A percentile compares a stretch with the other conserved stretches of the same genome.
These are phyloP conservation scores for Henningerozyma blattae DNA, from an alignment of 805 yeast genomes.

Conservation along the genomic window DNA sequence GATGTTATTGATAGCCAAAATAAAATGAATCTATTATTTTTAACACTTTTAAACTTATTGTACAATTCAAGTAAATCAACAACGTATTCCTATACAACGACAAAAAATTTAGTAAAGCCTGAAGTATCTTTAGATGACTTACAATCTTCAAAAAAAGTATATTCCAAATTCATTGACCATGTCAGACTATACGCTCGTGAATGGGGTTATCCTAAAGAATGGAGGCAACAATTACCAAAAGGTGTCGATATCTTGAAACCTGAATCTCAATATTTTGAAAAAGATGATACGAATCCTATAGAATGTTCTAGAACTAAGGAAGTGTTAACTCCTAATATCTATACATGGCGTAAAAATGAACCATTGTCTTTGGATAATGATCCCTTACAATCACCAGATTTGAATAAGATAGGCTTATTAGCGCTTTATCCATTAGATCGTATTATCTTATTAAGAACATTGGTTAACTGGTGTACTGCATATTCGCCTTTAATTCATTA, in stretches of 20 bases:
- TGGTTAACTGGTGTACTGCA: constrained; percentile 16
- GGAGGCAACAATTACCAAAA: constrained; percentile 6
- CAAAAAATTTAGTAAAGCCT: constrained; percentile 11
- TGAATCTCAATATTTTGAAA: constrained; percentile 6
- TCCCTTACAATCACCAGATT: constrained; percentile 11
- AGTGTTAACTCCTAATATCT: constrained; percentile 12
- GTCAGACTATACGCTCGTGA: constrained; percentile 8
- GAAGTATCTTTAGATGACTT: constrained; percentile 5
- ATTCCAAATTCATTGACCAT: constrained; percentile 5
- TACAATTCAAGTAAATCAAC: constrained; percentile 6
- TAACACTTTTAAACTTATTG: constrained; percentile 11
- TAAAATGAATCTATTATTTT: constrained; percentile 14
- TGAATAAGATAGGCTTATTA: constrained; percentile 14
- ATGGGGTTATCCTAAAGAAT: constrained; percentile 20
- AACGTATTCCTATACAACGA: constrained; percentile 1
- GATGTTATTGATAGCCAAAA: constrained; percentile 14
- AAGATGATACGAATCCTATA: constrained; percentile 4
- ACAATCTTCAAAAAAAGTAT: constrained; percentile 6
- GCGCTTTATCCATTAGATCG: constrained; percentile 18
- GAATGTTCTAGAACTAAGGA: constrained; percentile 12
- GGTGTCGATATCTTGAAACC: constrained; percentile 5
- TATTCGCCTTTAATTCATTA: constrained; percentile 18
- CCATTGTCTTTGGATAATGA: constrained; percentile 12
- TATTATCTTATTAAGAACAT: constrained; percentile 12
- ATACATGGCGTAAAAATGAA: constrained; percentile 9